Conservation (phyloP, 116 monocot genomes). For the Phalaenopsis hybrid region DNA sequence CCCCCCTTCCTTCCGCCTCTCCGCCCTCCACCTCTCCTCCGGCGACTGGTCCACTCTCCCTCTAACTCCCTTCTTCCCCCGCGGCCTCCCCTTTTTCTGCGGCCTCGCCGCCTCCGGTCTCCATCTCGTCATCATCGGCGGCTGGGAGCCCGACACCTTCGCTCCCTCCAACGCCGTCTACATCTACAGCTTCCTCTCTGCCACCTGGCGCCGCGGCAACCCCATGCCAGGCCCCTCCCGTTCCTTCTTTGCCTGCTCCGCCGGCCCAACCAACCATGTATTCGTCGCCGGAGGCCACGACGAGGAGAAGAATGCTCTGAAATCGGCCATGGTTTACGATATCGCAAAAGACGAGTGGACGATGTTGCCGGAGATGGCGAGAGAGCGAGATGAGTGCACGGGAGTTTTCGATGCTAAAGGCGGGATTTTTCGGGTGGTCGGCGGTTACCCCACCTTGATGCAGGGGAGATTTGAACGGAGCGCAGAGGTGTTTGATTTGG, state of each 20-base stretch:
- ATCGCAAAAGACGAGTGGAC: slow-evolving; percentile 47
- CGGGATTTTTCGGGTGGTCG: slow-evolving; percentile 39
- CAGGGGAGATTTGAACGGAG: slow-evolving; percentile 35
- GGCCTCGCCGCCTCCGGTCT: slow-evolving; percentile 23
- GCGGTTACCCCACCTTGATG: slow-evolving; percentile 44
- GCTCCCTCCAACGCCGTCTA: slow-evolving; percentile 38
- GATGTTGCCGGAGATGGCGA: slow-evolving; percentile 55
- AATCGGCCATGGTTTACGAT: slow-evolving; percentile 60
- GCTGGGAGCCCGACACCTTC: slow-evolving; percentile 69
- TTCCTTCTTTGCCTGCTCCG: slow-evolving; percentile 71
- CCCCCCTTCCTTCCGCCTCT: slow-evolving; percentile 14
- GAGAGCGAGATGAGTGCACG: slow-evolving; percentile 56
- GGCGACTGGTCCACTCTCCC: slow-evolving; percentile 23
- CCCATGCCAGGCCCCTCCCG: slow-evolving; percentile 55
- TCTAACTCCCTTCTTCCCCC: slow-evolving; percentile 16
- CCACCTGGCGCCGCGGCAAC: slow-evolving; percentile 37
- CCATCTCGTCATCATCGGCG: slow-evolving; percentile 53
- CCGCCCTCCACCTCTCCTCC: slow-evolving; percentile 17
- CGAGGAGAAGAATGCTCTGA: slow-evolving; percentile 66
- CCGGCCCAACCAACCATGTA: slow-evolving; percentile 12
- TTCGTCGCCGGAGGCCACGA: slow-evolving; percentile 79
- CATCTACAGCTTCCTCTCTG: slow-evolving; percentile 50
- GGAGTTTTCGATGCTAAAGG: slow-evolving; percentile 18
- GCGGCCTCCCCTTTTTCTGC: slow-evolving; percentile 41
- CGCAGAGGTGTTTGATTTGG: slow-evolving; percentile 26